Conservation (phyloP, 176 grass and related monocot species). For the Triticum aestivum region DNA sequence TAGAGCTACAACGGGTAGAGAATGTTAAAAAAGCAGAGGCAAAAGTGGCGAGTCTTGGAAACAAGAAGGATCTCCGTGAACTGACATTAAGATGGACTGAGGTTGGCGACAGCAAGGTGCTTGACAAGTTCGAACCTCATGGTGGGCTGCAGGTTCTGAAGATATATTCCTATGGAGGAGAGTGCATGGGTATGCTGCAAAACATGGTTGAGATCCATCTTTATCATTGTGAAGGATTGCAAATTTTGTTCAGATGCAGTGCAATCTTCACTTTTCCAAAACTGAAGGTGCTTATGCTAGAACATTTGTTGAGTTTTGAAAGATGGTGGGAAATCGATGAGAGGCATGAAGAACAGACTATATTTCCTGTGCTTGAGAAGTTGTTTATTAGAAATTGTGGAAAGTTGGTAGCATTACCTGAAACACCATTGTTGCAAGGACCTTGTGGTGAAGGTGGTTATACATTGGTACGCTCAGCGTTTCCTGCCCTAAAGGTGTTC, state of each 20-base stretch:
- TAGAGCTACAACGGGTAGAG: too few species aligned
- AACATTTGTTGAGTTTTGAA: background rate
- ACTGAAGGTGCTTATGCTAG: background rate
- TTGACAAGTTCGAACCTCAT: background rate
- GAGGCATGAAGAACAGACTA: rapidly evolving
- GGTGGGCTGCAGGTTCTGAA: background rate
- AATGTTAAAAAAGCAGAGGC: too few species aligned
- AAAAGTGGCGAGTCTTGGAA: background rate
- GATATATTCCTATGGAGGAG: background rate
- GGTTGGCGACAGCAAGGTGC: background rate
- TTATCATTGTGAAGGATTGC: background rate
- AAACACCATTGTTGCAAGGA: too few species aligned
- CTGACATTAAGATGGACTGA: background rate
- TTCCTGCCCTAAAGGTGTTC: too few species aligned
- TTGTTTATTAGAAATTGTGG: rapidly evolving
- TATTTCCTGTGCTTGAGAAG: background rate
- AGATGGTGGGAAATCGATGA: background rate
- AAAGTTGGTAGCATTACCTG: background rate
- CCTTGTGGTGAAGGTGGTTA: background rate
- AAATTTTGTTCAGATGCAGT: background rate
- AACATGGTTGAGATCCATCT: background rate
- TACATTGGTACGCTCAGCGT: background rate
- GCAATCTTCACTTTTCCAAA: background rate
- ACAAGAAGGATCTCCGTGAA: background rate
- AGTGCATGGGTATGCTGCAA: background rate